A percentile compares a stretch with the other conserved stretches of the same genome.
Evolutionary conservation across 495 filamentous ascomycete species (phyloP).

Genomic region (Cercophora scortea): DNA sequence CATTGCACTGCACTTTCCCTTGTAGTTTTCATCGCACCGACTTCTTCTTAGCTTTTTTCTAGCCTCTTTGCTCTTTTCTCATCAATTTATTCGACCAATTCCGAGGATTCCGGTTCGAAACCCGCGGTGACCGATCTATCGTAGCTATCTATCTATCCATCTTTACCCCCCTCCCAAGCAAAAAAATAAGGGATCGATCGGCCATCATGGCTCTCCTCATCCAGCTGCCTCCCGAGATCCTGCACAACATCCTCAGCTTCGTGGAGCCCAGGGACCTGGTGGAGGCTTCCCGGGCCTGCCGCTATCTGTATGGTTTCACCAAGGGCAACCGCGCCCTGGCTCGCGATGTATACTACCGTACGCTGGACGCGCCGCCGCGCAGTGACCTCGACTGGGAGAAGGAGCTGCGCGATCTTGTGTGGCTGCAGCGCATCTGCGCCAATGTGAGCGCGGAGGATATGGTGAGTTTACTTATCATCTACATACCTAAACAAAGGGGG

Average conservation of each 20-base stretch:
- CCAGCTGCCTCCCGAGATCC: constrained; percentile 48
- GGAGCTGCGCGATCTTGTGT: constrained; percentile 40
- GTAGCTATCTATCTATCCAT: neutral
- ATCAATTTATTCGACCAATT: neutral
- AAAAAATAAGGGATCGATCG: too few relatives aligned
- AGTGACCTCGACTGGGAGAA: constrained; percentile 40
- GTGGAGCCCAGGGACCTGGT: constrained; percentile 47
- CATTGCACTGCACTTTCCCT: too few relatives aligned
- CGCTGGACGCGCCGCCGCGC: constrained; percentile 33
- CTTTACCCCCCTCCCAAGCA: neutral
- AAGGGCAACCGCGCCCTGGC: constrained; percentile 43
- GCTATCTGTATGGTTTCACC: constrained; percentile 37
- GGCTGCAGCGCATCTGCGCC: constrained; percentile 34
- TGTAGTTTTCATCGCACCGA: too few relatives aligned
- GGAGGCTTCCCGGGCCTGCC: constrained; percentile 38
- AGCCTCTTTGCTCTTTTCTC: neutral
- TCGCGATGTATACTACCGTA: constrained; percentile 43
- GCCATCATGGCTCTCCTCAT: constrained; percentile 20
- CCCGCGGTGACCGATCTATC: too few relatives aligned
- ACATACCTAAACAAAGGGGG: neutral
- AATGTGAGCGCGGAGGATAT: constrained; percentile 21
- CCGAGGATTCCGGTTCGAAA: neutral
- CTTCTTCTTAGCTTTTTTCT: neutral
- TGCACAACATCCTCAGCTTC: constrained; percentile 47
- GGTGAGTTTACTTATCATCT: constrained; percentile 20